Conservation (phyloP, 2,329 filamentous ascomycete species). For the Aspergillus neoniger region DNA sequence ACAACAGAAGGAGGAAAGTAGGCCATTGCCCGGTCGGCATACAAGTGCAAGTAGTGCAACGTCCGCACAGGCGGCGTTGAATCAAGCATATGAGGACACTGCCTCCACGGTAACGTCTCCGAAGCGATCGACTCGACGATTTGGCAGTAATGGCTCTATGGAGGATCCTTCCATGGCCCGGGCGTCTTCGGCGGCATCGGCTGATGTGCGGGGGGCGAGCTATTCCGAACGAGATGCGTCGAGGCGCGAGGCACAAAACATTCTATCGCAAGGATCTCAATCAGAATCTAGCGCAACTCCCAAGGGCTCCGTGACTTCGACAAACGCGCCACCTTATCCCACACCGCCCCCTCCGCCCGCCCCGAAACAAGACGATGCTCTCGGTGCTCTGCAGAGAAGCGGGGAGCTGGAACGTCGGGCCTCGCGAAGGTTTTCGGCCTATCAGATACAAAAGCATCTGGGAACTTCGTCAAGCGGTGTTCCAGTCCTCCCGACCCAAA, state of each 20-base stretch:
- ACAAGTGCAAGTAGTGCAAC: conserved; percentile 51
- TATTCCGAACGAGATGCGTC: conserved; percentile 44
- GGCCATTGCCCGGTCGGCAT: conserved; percentile 42
- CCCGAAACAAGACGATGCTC: conserved; percentile 82
- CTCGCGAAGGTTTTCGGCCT: conserved; percentile 90
- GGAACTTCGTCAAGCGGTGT: conserved; percentile 79
- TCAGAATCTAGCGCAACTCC: conserved; percentile 57
- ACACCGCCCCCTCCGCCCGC: conserved; percentile 77
- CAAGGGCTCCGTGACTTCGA: conserved; percentile 31
- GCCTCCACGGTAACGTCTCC: conserved; percentile 35
- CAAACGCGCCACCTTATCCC: conserved; percentile 50
- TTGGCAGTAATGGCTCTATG: conserved; percentile 42
- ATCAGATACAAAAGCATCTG: conserved; percentile 93
- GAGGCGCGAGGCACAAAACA: conserved; percentile 41
- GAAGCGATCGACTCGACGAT: conserved; percentile 38
- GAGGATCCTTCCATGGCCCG: conserved; percentile 37
- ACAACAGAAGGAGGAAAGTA: conserved; percentile 53
- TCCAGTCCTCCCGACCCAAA: conserved; percentile 70
- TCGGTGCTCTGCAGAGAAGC: conserved; percentile 86
- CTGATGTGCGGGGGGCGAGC: conserved; percentile 31
- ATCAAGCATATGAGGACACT: conserved; percentile 47
- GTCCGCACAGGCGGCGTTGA: conserved; percentile 48
- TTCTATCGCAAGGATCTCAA: conserved; percentile 64
- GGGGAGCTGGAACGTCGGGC: conserved; percentile 90
- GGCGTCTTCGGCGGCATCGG: conserved; percentile 31